Percentiles rank a stretch among this genome's conserved stretches.
Conservation (phyloP, 225 moss, liverwort and hornwort species). For the Marchantia polymorpha region DNA sequence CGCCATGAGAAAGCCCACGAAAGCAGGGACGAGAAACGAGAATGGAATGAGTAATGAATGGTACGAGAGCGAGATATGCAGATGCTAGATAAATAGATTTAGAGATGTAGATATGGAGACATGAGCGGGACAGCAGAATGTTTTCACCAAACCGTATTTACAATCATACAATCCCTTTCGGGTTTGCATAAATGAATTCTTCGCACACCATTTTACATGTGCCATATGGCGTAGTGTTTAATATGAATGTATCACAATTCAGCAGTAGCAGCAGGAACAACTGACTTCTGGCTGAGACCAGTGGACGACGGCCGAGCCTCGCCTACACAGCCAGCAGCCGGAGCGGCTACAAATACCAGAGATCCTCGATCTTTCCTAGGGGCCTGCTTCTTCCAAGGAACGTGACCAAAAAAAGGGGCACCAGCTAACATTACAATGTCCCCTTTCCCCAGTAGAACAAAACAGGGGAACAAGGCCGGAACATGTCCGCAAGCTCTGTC, state of each 20-base stretch:
- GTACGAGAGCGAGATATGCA: too few relatives aligned
- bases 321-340: not conserved
- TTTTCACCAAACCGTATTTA: conserved; percentile 21
- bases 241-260: conserved; percentile 24
- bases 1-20: too few relatives aligned
- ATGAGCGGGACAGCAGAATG: not conserved
- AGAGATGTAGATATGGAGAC: too few relatives aligned
- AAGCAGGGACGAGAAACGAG: too few relatives aligned
- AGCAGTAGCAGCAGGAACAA: conserved; percentile 11
- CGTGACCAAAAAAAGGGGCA: conserved; percentile 20
- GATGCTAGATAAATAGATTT: too few relatives aligned
- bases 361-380: conserved; percentile 1
- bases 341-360: conserved; percentile 6
- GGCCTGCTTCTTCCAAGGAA: not conserved
- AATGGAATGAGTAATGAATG: too few relatives aligned
- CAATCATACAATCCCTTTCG: conserved; percentile 24
- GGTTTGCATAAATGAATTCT: conserved; percentile 27
- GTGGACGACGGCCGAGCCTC: not conserved
- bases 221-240: conserved; percentile 27
- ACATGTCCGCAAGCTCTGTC: conserved; percentile 6
- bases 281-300: not conserved
- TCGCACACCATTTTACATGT: conserved; percentile 37
- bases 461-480: conserved; percentile 16
- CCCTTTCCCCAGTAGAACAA: conserved; percentile 14
- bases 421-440: conserved; percentile 20